Evolutionary conservation across 345 rosid genomes (phyloP).

Genomic region (Bretschneidera sinensis): DNA sequence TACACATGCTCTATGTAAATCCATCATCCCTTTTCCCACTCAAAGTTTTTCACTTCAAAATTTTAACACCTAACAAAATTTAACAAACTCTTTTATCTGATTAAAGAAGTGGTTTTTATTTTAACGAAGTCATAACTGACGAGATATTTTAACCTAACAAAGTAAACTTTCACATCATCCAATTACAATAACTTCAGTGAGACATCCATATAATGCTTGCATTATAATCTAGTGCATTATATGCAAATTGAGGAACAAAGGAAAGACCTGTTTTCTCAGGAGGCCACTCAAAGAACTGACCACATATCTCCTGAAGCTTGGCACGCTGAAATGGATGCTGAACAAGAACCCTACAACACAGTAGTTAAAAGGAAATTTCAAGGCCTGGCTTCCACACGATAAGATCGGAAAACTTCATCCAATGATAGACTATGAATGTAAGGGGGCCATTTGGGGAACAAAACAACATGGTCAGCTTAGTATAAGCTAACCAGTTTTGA

Average conservation of each 20-base stretch:
- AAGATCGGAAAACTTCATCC: neutral
- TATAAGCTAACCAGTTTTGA: neutral
- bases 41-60: too few species aligned
- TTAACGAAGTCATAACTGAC: too few species aligned
- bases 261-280: slow-evolving; percentile 77
- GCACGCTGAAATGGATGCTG: slow-evolving; percentile 50
- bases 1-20: too few species aligned
- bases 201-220: neutral
- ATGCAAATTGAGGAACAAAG: neutral
- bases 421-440: too few species aligned
- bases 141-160: too few species aligned
- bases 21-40: too few species aligned
- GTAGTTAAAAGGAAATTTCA: neutral
- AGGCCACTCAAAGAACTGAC: slow-evolving; percentile 73
- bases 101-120: too few species aligned
- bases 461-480: neutral
- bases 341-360: slow-evolving; percentile 55
- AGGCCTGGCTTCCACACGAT: neutral
- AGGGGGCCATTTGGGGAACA: neutral
- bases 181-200: neutral
- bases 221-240: too few species aligned
- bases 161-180: too few species aligned
- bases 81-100: too few species aligned
- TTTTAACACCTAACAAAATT: too few species aligned
- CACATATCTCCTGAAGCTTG: slow-evolving; percentile 56